phyloP scores from a whole-genome alignment of 768 basidiomycete genomes.

The Gyrodon lividus region DNA sequence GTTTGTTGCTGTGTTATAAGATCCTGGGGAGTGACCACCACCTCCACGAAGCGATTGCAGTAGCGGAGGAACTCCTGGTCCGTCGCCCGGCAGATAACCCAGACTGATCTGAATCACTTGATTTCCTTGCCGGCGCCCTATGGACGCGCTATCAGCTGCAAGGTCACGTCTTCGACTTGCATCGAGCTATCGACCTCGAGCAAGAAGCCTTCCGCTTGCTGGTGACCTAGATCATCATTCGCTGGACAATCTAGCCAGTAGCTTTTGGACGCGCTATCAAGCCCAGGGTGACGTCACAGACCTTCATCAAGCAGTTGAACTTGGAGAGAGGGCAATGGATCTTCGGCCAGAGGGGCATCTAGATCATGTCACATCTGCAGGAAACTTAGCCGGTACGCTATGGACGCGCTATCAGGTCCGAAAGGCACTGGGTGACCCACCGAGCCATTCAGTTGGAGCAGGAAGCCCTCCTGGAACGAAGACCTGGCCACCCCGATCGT shows the following conservation, averaged over 20 bases:
- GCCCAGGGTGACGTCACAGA: neutral
- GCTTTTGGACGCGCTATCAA: neutral
- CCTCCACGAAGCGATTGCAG: neutral
- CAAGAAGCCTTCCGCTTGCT: conserved; percentile 1
- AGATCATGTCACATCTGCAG: neutral
- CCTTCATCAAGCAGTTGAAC: neutral
- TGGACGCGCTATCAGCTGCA: conserved; percentile 1
- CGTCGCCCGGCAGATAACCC: conserved; percentile 5
- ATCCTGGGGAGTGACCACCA: neutral
- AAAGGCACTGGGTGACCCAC: conserved; percentile 8
- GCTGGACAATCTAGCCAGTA: neutral
- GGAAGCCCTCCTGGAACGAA: conserved; percentile 5
- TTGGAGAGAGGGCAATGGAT: neutral
- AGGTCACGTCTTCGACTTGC: conserved; percentile 8
- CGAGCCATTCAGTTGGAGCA: conserved; percentile 4
- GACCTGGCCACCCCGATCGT: conserved; percentile 3
- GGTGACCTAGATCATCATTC: conserved; percentile 1
- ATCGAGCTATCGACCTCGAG: conserved; percentile 19
- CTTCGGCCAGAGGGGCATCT: neutral
- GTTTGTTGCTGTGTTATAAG: neutral
- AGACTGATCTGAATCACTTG: conserved; percentile 1
- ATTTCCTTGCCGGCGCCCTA: conserved; percentile 15
- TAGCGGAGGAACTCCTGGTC: neutral
- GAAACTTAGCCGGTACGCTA: conserved; percentile 2
- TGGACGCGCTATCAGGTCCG: neutral